phyloP scores from a whole-genome alignment of 805 yeast genomes.

The Isabelozyma heimii region DNA sequence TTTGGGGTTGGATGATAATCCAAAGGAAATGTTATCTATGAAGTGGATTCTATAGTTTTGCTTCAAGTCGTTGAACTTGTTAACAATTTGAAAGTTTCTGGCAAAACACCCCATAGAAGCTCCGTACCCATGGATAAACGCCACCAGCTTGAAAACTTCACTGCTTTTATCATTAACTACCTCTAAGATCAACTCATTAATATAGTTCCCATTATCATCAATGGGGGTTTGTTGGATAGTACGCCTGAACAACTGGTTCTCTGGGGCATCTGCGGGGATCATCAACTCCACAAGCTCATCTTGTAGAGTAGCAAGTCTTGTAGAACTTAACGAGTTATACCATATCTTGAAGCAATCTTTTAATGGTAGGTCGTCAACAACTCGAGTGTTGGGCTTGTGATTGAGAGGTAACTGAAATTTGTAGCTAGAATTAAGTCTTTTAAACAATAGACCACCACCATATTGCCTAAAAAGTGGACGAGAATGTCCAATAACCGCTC shows the following conservation, averaged over 20 bases:
- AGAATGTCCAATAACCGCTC: background rate
- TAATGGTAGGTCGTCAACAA: conserved; percentile 12
- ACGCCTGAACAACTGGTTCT: conserved; percentile 11
- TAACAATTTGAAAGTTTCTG: conserved; percentile 46
- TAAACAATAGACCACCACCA: background rate
- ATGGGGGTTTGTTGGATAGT: conserved; percentile 15
- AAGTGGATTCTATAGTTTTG: conserved; percentile 47
- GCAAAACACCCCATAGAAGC: conserved; percentile 58
- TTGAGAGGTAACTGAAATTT: conserved; percentile 11
- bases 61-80: conserved; percentile 19
- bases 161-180: conserved; percentile 18
- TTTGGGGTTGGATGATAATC: conserved; percentile 49
- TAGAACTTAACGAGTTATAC: conserved; percentile 18
- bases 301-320: conserved; percentile 30
- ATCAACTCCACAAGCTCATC: conserved; percentile 31
- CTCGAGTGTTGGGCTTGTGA: conserved; percentile 11
- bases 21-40: conserved; percentile 50
- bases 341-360: conserved; percentile 13
- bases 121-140: conserved; percentile 57
- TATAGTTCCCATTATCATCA: conserved; percentile 16
- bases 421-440: background rate
- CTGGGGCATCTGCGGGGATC: conserved; percentile 20
- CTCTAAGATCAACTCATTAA: conserved; percentile 34
- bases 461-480: background rate
- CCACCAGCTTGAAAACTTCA: conserved; percentile 35